These are phyloP conservation scores for Thalassiosira ordinaria DNA, from an alignment of 352 stramenopile genomes.

Conservation along the genomic window DNA sequence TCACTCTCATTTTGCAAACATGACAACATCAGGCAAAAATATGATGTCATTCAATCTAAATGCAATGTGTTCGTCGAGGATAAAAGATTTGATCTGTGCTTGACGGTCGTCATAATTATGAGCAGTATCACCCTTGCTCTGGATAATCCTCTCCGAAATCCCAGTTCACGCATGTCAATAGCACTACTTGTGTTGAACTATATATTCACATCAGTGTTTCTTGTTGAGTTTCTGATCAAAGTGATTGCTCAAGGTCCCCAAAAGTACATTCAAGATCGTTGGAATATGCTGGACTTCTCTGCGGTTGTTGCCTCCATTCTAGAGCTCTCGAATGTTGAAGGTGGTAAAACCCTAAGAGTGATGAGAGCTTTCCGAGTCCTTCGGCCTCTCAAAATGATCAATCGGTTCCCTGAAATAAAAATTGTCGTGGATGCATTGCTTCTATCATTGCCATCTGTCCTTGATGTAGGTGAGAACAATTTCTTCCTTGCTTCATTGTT, in stretches of 20 bases:
- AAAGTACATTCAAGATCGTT: conserved; percentile 79
- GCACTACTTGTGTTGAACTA: conserved; percentile 53
- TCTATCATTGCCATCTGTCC: conserved; percentile 64
- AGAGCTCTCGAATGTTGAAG: conserved; percentile 52
- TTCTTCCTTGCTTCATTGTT: not conserved
- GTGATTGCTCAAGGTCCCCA: conserved; percentile 63
- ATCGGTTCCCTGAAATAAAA: conserved; percentile 68
- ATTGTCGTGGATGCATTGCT: conserved; percentile 74
- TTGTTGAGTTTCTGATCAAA: conserved; percentile 71
- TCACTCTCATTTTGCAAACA: not conserved
- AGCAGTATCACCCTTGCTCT: conserved; percentile 64
- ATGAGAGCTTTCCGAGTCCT: conserved; percentile 89
- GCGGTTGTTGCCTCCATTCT: conserved; percentile 53
- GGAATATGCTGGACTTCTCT: conserved; percentile 60
- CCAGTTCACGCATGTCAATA: conserved; percentile 42
- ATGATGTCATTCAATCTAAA: conserved; percentile 6
- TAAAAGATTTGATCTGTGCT: conserved; percentile 49
- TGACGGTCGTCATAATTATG: conserved; percentile 67
- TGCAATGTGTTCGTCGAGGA: conserved; percentile 35
- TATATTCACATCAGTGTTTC: conserved; percentile 65
- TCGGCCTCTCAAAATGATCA: conserved; percentile 86
- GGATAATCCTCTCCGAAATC: conserved; percentile 67
- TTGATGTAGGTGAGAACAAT: conserved; percentile 82
- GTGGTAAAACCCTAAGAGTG: conserved; percentile 55
- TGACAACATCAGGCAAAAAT: conserved; percentile 12